phyloP scores from a whole-genome alignment of 225 moss, liverwort and hornwort genomes.

The Rhytidiadelphus loreus region DNA sequence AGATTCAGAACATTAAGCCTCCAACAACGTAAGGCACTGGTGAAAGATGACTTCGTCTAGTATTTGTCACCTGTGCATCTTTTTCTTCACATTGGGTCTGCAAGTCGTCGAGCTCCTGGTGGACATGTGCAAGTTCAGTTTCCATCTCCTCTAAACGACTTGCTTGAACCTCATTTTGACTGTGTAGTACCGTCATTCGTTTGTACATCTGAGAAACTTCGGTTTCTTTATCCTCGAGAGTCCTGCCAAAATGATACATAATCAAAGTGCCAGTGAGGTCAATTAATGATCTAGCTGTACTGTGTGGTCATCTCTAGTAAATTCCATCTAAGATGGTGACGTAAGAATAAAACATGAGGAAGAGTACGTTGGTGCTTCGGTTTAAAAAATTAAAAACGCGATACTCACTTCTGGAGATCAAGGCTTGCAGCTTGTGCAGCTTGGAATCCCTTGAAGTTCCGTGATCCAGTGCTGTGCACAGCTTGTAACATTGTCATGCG shows the following conservation, averaged over 20 bases:
- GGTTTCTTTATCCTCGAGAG: conserved; percentile 38
- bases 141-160: conserved; percentile 41
- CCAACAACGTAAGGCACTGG: no score
- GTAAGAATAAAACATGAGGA: not conserved
- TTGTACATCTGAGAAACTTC: conserved; percentile 37
- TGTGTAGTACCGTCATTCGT: conserved; percentile 22
- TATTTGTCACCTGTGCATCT: conserved; percentile 26
- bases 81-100: conserved; percentile 45
- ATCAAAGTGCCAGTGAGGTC: not conserved
- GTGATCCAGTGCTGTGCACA: conserved; percentile 39
- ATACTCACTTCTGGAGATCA: conserved; percentile 38
- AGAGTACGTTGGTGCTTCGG: not conserved
- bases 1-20: not conserved
- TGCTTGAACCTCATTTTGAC: conserved; percentile 20
- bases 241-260: conserved; percentile 1
- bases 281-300: not conserved
- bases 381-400: no score
- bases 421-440: conserved; percentile 49
- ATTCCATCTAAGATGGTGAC: not conserved
- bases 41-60: not conserved
- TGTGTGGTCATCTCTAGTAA: not conserved
- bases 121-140: conserved; percentile 31
- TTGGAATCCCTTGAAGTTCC: conserved; percentile 51
- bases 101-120: conserved; percentile 40
- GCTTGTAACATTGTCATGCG: conserved; percentile 56